A percentile compares a stretch with the other conserved stretches of the same genome.
Conservation (phyloP, 2,329 filamentous ascomycete genomes). For the Paraconiothyrium brasiliense region DNA sequence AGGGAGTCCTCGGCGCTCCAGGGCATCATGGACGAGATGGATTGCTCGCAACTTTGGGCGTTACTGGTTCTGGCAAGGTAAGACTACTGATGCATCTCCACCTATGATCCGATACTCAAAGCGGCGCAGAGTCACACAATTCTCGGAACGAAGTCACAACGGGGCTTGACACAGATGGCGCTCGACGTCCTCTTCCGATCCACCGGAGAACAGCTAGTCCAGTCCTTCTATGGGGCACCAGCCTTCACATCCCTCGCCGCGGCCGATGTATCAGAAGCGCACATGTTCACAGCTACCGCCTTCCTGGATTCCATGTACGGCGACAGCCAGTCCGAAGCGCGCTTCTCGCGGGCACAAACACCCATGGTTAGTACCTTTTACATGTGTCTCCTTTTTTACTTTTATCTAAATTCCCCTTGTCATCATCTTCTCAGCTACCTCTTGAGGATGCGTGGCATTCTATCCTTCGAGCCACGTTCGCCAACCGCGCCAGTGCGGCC, state of each 20-base stretch:
- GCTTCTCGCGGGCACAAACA: constrained; percentile 56
- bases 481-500: constrained; percentile 27
- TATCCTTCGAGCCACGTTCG: constrained; percentile 29
- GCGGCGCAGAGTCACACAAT: constrained; percentile 86
- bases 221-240: constrained; percentile 63
- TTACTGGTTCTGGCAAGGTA: constrained; percentile 97
- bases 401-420: constrained; percentile 27
- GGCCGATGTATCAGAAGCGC: constrained; percentile 83
- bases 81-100: not conserved
- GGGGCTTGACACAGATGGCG: constrained; percentile 89
- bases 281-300: constrained; percentile 74
- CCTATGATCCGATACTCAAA: constrained; percentile 15
- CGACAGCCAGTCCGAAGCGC: constrained; percentile 67
- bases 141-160: constrained; percentile 83
- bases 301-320: constrained; percentile 84
- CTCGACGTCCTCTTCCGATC: constrained; percentile 90
- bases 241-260: constrained; percentile 78
- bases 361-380: constrained; percentile 55
- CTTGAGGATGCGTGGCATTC: constrained; percentile 33
- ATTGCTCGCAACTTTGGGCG: constrained; percentile 87
- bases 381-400: constrained; percentile 11
- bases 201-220: constrained; percentile 75
- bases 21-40: constrained; percentile 86
- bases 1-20: constrained; percentile 78
- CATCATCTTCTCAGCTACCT: constrained; percentile 21